Evolutionary conservation across 2,329 filamentous ascomycete genomes (phyloP).

Genomic region (Ascochyta rabiei): DNA sequence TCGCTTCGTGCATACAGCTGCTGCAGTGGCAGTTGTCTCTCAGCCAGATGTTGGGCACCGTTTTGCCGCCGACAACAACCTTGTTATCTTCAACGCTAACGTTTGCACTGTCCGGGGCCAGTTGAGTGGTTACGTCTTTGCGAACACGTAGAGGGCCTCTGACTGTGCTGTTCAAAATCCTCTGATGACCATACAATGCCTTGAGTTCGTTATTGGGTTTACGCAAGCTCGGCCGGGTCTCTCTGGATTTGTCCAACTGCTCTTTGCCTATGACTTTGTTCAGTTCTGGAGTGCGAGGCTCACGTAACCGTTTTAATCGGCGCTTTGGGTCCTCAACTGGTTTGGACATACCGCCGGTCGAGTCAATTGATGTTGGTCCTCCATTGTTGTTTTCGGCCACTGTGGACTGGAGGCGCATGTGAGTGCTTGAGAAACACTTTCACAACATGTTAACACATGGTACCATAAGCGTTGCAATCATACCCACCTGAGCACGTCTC

Average conservation of each 20-base stretch:
- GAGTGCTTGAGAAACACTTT: background rate
- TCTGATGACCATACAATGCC: background rate
- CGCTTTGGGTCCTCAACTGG: no score
- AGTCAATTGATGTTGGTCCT: background rate
- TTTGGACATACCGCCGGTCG: background rate
- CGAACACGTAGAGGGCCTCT: background rate
- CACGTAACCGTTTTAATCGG: background rate
- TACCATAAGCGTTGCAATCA: background rate
- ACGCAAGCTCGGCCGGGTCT: background rate
- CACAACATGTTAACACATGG: background rate
- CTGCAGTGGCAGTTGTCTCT: slow-evolving; percentile 75
- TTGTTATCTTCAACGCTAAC: slow-evolving; percentile 3
- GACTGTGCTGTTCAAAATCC: background rate
- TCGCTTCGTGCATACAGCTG: slow-evolving; percentile 71
- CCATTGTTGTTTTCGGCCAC: background rate
- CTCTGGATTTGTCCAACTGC: background rate
- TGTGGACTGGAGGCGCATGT: slow-evolving; percentile 8
- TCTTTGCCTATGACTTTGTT: background rate
- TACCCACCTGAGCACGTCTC: slow-evolving; percentile 6
- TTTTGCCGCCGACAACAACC: slow-evolving; percentile 1
- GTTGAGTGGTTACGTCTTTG: background rate
- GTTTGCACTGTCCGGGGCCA: background rate
- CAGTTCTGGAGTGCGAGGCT: background rate
- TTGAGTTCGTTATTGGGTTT: background rate
- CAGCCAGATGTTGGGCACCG: slow-evolving; percentile 42